phyloP scores from a whole-genome alignment of 2,329 filamentous ascomycete genomes.

The Botrytis fragariae region DNA sequence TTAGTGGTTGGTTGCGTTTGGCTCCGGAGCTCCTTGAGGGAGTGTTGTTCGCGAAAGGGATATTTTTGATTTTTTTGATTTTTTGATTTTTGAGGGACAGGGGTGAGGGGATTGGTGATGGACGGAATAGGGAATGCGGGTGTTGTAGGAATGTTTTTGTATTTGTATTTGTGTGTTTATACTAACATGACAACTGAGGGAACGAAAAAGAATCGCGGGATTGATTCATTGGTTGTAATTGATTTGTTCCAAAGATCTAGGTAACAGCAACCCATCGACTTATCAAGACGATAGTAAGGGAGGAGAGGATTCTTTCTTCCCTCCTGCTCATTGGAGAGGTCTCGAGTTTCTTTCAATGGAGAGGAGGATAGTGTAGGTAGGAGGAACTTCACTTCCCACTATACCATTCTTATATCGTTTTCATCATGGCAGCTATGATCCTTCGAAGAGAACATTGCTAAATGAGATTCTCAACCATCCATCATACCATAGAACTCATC shows the following conservation, averaged over 20 bases:
- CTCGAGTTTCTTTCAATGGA: too few species aligned
- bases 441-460: neutral
- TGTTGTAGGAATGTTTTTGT: neutral
- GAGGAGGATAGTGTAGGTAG: too few species aligned
- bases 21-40: conserved; percentile 1
- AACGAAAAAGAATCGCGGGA: neutral
- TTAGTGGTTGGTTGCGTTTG: neutral
- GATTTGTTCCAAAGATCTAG: neutral
- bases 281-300: too few species aligned
- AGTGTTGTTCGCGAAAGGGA: neutral
- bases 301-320: too few species aligned
- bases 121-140: neutral
- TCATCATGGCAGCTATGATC: neutral
- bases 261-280: neutral
- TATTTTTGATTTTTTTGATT: too few species aligned
- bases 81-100: neutral
- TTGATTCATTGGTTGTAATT: neutral
- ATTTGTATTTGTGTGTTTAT: neutral
- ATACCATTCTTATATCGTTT: too few species aligned
- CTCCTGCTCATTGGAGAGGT: too few species aligned
- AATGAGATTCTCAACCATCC: neutral
- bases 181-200: neutral
- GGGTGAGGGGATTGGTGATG: neutral
- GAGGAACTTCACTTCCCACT: too few species aligned
- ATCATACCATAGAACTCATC: neutral